A percentile compares a stretch with the other conserved stretches of the same genome.
These are phyloP conservation scores for Noccaea caerulescens DNA, from an alignment of 345 rosid genomes.

Conservation along the genomic window DNA sequence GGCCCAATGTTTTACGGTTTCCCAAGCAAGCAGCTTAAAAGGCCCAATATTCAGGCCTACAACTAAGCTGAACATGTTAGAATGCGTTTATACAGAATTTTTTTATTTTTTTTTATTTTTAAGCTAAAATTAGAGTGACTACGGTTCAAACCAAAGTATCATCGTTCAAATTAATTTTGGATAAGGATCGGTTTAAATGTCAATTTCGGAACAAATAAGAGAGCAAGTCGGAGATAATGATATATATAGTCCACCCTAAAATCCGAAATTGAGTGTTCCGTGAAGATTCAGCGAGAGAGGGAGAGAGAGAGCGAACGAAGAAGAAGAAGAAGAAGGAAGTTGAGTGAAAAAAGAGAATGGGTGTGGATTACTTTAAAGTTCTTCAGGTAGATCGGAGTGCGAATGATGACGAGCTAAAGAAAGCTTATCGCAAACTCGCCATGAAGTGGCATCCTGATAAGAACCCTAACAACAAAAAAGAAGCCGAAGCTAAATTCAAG, in stretches of 20 bases:
- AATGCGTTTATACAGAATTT: neutral
- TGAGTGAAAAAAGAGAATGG: constrained; percentile 8
- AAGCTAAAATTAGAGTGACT: neutral
- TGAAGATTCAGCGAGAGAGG: too few relatives aligned
- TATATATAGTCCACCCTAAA: neutral
- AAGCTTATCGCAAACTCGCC: constrained; percentile 86
- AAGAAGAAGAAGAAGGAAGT: neutral
- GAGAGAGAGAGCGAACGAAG: neutral
- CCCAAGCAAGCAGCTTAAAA: neutral
- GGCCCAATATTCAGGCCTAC: neutral
- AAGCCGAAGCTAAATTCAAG: constrained; percentile 88
- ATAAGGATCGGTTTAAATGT: constrained; percentile 3
- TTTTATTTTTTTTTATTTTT: neutral
- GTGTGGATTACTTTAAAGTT: constrained; percentile 63
- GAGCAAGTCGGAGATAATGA: neutral
- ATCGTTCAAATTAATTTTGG: neutral
- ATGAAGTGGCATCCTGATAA: constrained; percentile 97
- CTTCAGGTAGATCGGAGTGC: constrained; percentile 70
- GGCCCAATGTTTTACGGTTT: neutral
- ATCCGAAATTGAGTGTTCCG: neutral
- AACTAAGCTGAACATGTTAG: neutral
- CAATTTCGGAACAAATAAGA: neutral
- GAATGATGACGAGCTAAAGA: constrained; percentile 76
- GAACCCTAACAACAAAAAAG: constrained; percentile 79
- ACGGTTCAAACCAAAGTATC: neutral